phyloP scores from a whole-genome alignment of 305 asterid genomes.

The Solanum hybrid region DNA sequence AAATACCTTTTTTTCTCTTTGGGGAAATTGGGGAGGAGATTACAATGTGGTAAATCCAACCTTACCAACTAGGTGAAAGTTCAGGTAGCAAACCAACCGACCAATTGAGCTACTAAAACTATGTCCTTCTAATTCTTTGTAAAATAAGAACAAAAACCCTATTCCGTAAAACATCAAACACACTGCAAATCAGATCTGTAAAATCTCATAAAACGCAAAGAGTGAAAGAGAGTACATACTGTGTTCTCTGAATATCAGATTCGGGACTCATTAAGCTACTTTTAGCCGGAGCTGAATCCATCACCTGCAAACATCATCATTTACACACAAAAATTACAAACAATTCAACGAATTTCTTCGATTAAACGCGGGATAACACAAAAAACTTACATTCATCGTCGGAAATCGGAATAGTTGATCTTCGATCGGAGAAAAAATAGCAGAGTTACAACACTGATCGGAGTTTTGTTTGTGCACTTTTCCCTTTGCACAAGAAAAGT shows the following conservation, averaged over 20 bases:
- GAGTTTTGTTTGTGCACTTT: background rate
- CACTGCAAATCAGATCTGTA: background rate
- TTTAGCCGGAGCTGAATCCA: background rate
- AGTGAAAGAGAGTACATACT: background rate
- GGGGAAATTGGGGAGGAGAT: too few relatives aligned
- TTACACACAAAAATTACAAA: background rate
- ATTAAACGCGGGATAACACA: background rate
- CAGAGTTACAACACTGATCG: background rate
- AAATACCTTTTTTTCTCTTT: too few relatives aligned
- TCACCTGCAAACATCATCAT: background rate
- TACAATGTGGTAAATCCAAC: too few relatives aligned
- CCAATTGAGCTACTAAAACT: background rate
- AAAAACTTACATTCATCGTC: background rate
- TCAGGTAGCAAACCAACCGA: background rate
- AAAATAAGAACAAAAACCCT: background rate
- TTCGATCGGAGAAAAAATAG: background rate
- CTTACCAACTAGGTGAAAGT: background rate
- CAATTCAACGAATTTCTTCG: background rate
- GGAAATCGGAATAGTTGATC: background rate
- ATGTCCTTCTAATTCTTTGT: background rate
- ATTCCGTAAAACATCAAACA: background rate
- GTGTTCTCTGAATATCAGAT: background rate
- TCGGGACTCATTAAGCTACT: background rate
- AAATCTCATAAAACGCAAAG: background rate
- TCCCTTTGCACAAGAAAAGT: constrained; percentile 3